phyloP scores from a whole-genome alignment of 768 basidiomycete genomes.

The Russula griseocarnosa region DNA sequence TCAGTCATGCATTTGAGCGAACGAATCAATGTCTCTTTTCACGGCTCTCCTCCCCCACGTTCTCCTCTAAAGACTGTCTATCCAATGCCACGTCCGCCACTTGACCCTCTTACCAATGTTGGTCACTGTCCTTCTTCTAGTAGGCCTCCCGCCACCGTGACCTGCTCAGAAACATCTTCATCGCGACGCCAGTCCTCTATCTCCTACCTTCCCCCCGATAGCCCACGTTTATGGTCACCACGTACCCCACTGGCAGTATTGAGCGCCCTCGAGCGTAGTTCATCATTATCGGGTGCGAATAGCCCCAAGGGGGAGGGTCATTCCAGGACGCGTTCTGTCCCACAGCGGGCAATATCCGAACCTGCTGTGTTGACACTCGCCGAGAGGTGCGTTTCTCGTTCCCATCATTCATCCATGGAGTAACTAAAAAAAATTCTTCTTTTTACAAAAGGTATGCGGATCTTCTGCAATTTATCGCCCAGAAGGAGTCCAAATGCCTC shows the following conservation, averaged over 20 bases:
- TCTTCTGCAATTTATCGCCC: constrained; percentile 77
- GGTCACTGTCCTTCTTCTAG: constrained; percentile 33
- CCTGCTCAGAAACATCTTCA: constrained; percentile 17
- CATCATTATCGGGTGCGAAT: neutral
- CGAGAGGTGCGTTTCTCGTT: constrained; percentile 55
- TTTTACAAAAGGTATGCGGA: constrained; percentile 60
- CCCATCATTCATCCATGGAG: neutral
- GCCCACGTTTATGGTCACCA: constrained; percentile 29
- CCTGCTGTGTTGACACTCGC: constrained; percentile 58
- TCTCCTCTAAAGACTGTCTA: neutral
- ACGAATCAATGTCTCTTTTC: neutral
- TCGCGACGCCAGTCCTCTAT: constrained; percentile 52
- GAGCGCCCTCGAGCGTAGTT: constrained; percentile 1
- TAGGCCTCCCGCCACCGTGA: constrained; percentile 24
- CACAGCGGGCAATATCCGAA: constrained; percentile 26
- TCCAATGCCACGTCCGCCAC: constrained; percentile 1
- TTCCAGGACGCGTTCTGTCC: constrained; percentile 32
- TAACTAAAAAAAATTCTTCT: too few species aligned
- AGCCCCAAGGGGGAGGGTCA: constrained; percentile 6
- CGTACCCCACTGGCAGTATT: constrained; percentile 8
- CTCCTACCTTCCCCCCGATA: constrained; percentile 42
- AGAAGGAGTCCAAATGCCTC: constrained; percentile 80
- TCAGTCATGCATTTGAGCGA: neutral
- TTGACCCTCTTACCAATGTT: constrained; percentile 35
- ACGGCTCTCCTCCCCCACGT: neutral